Conservation (phyloP, 352 stramenopile genomes). For the Plasmopara viticola region DNA sequence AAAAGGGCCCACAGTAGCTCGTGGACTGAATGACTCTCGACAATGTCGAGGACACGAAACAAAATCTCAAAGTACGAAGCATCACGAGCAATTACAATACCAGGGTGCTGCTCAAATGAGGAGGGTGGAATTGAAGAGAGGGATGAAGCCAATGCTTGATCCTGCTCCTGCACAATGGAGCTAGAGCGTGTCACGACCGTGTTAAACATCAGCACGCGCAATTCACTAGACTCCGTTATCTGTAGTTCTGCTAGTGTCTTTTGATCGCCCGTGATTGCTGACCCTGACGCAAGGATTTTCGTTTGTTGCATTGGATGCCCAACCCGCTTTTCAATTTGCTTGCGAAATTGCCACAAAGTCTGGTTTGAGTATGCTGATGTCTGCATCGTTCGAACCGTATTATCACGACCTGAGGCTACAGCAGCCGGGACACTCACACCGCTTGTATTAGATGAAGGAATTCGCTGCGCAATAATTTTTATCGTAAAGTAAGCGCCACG, state of each 20-base stretch:
- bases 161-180: constrained; percentile 28
- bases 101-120: constrained; percentile 39
- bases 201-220: constrained; percentile 80
- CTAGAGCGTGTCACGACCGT: constrained; percentile 55
- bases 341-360: constrained; percentile 59
- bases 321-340: constrained; percentile 67
- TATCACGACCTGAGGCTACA: constrained; percentile 32
- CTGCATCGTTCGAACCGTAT: constrained; percentile 52
- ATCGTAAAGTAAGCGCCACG: constrained; percentile 72
- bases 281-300: constrained; percentile 70
- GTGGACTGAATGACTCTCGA: constrained; percentile 54
- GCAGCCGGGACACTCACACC: constrained; percentile 13
- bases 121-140: constrained; percentile 10
- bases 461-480: constrained; percentile 75
- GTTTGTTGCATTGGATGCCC: constrained; percentile 72
- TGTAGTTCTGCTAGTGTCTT: constrained; percentile 79
- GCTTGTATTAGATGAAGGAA: constrained; percentile 42
- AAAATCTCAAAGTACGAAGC: constrained; percentile 76
- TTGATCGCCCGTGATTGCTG: constrained; percentile 61
- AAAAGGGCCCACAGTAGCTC: constrained; percentile 73
- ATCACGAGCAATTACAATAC: constrained; percentile 57
- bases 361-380: constrained; percentile 72
- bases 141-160: constrained; percentile 28
- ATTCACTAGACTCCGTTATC: constrained; percentile 68
- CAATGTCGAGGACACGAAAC: constrained; percentile 73